A percentile compares a stretch with the other conserved stretches of the same genome.
phyloP scores from a whole-genome alignment of 352 stramenopile genomes.

The Aphanomyces stellatus region DNA sequence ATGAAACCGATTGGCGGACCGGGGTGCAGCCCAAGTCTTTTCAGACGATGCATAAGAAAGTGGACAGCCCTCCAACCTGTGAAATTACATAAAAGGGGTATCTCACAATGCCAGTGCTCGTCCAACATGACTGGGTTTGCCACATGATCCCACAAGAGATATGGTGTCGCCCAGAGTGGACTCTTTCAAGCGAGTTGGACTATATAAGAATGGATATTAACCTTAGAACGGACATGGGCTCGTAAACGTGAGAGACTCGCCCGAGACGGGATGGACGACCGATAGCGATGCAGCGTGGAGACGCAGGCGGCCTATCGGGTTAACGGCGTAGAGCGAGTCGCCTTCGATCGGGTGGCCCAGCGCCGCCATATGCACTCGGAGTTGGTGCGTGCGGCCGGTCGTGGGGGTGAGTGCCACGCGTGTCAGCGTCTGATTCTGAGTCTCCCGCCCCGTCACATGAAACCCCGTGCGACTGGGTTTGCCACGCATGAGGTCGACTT shows the following conservation, averaged over 20 bases:
- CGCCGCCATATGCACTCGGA: constrained; percentile 90
- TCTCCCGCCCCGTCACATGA: not conserved
- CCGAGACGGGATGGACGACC: constrained; percentile 39
- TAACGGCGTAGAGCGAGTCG: constrained; percentile 77
- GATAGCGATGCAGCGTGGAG: constrained; percentile 38
- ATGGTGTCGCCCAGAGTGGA: too few relatives aligned
- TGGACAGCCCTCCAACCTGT: too few relatives aligned
- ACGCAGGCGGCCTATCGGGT: constrained; percentile 34
- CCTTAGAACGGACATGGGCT: constrained; percentile 26
- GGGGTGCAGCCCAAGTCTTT: too few relatives aligned
- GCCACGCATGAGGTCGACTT: constrained; percentile 23
- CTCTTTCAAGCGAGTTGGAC: too few relatives aligned
- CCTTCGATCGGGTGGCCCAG: constrained; percentile 90
- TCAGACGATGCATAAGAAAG: too few relatives aligned
- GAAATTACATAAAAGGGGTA: too few relatives aligned
- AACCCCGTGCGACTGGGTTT: constrained; percentile 25
- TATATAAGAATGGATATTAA: too few relatives aligned
- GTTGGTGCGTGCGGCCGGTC: constrained; percentile 89
- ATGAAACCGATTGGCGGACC: too few relatives aligned
- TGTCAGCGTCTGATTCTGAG: too few relatives aligned
- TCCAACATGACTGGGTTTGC: too few relatives aligned
- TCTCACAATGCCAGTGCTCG: too few relatives aligned
- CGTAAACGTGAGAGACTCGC: constrained; percentile 28
- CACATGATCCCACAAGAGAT: too few relatives aligned
- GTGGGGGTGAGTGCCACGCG: constrained; percentile 59